Conservation (phyloP, 163 green algal genomes). For the Prototheca stagnorum region DNA sequence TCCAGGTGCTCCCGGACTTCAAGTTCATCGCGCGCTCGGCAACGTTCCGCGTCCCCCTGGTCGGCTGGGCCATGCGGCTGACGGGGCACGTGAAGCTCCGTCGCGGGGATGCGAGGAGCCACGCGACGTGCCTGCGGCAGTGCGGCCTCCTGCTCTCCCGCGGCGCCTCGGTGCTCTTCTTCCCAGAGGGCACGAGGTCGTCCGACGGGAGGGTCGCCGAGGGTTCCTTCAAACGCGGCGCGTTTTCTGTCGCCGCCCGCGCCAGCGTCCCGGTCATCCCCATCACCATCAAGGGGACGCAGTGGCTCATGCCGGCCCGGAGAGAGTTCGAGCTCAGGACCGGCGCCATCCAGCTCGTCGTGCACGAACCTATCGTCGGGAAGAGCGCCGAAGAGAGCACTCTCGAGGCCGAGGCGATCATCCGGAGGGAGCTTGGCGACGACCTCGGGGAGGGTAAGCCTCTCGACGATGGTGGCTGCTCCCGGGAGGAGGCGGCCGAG, state of each 20-base stretch:
- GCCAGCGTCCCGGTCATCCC: conserved; percentile 71
- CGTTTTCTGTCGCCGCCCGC: conserved; percentile 84
- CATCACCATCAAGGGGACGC: conserved; percentile 73
- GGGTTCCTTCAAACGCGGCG: conserved; percentile 98
- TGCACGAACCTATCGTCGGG: background rate
- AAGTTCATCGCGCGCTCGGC: background rate
- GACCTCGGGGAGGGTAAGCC: no score
- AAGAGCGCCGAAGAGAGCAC: no score
- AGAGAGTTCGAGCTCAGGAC: conserved; percentile 47
- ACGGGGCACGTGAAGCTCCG: conserved; percentile 84
- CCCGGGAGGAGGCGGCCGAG: no score
- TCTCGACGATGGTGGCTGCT: no score
- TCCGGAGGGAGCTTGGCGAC: no score
- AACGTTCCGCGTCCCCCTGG: background rate
- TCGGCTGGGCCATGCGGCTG: background rate
- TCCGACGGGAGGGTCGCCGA: conserved; percentile 60
- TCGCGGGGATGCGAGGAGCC: conserved; percentile 64
- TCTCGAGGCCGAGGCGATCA: no score
- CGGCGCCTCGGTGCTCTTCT: conserved; percentile 83
- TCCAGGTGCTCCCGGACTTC: background rate
- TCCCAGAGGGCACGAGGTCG: conserved; percentile 89
- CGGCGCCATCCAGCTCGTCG: conserved; percentile 22
- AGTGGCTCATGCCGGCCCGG: conserved; percentile 53
- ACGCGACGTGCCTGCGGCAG: conserved; percentile 71
- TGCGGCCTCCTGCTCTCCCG: conserved; percentile 65